Percentiles rank a stretch among this genome's conserved stretches.
phyloP scores from a whole-genome alignment of 331 rosid genomes.

The Acacia pycnantha region DNA sequence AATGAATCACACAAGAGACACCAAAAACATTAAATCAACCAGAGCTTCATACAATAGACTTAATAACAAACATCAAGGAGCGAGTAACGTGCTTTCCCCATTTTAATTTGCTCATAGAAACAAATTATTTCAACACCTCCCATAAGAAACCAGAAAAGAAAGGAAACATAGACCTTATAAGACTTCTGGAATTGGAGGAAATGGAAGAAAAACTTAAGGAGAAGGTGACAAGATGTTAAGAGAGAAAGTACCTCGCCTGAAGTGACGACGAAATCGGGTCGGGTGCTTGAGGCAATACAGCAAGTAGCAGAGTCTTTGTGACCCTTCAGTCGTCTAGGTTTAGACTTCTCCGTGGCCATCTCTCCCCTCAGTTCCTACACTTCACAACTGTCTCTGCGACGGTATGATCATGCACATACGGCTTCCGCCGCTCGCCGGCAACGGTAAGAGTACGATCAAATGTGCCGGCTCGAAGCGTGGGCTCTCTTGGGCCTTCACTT shows the following conservation, averaged over 20 bases:
- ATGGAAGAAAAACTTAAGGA: neutral
- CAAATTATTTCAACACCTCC: neutral
- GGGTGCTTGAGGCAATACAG: constrained; percentile 70
- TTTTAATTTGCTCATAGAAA: neutral
- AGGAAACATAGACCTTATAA: too few relatives aligned
- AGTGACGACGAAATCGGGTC: constrained; percentile 69
- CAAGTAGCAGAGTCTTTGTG: constrained; percentile 69
- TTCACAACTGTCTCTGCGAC: neutral
- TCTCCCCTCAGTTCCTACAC: neutral
- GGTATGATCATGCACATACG: neutral
- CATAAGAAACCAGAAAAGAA: neutral
- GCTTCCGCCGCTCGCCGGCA: neutral
- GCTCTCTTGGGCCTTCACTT: neutral
- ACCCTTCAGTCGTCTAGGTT: constrained; percentile 64
- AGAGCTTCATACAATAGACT: neutral
- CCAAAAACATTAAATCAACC: neutral
- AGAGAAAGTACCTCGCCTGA: constrained; percentile 64
- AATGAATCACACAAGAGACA: neutral
- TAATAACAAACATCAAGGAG: neutral
- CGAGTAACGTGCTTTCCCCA: neutral
- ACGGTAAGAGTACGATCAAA: neutral
- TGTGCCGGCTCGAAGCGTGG: neutral
- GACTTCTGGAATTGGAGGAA: neutral
- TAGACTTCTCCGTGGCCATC: constrained; percentile 28
- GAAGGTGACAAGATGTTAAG: neutral